Conservation (phyloP, 768 basidiomycete genomes). For the Chalciporus piperatus region DNA sequence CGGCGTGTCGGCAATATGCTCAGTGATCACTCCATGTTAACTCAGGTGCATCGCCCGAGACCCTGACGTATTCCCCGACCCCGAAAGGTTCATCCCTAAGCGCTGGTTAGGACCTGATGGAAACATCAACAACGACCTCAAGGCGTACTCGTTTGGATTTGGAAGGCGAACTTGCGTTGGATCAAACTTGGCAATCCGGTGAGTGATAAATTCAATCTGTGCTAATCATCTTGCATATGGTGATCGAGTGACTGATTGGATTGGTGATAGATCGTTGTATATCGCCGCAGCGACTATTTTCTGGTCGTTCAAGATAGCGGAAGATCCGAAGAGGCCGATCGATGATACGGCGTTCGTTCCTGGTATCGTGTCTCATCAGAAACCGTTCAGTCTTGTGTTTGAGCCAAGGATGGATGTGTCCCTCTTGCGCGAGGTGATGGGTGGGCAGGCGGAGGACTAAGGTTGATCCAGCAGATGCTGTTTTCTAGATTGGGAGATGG, state of each 20-base stretch:
- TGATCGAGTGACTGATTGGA: no score
- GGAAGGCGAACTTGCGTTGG: constrained; percentile 37
- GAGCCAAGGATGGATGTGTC: constrained; percentile 39
- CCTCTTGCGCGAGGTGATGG: constrained; percentile 14
- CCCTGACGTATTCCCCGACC: constrained; percentile 25
- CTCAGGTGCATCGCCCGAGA: constrained; percentile 24
- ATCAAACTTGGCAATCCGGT: constrained; percentile 25
- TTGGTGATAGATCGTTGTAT: constrained; percentile 49
- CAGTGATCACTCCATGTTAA: no score
- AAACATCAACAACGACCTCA: constrained; percentile 46
- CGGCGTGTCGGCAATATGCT: no score
- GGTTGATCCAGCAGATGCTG: no score
- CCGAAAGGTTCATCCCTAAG: constrained; percentile 54
- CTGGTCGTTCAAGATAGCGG: constrained; percentile 58
- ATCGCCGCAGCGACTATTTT: constrained; percentile 58
- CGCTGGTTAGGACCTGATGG: constrained; percentile 50
- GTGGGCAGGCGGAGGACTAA: not conserved
- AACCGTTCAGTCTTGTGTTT: constrained; percentile 57
- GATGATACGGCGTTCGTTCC: constrained; percentile 62
- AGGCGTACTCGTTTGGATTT: constrained; percentile 53
- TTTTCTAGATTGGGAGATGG: no score
- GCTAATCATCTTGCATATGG: not conserved
- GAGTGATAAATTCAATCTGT: not conserved
- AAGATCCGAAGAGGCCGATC: constrained; percentile 51
- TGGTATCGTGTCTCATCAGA: constrained; percentile 60